Percentiles rank a stretch among this genome's conserved stretches.
These are phyloP conservation scores for Suillus spraguei DNA, from an alignment of 768 basidiomycete species.

Conservation along the genomic window DNA sequence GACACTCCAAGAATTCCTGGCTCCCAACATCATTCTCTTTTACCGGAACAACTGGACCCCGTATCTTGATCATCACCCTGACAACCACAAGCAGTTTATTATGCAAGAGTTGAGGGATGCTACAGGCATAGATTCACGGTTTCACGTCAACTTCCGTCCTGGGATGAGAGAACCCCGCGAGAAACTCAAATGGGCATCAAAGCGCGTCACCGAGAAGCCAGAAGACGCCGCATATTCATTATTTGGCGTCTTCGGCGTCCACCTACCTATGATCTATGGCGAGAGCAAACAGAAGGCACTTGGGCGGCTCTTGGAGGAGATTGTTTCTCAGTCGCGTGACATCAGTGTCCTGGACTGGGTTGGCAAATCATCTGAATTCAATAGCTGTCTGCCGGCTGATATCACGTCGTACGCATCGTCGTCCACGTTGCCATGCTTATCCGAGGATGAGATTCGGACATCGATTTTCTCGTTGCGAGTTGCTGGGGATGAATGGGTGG, in stretches of 20 bases:
- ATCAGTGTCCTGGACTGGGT: not conserved
- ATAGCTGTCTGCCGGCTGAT: not conserved
- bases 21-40: constrained; percentile 16
- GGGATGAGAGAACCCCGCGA: not conserved
- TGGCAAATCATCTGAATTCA: not conserved
- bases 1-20: constrained; percentile 5
- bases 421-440: not conserved
- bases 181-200: not conserved
- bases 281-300: not conserved
- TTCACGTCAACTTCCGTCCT: not conserved
- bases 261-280: not conserved
- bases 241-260: not conserved
- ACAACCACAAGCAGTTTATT: not conserved
- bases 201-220: not conserved
- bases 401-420: constrained; percentile 14
- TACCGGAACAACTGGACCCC: constrained; percentile 27
- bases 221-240: not conserved
- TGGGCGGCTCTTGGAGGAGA: not conserved
- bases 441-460: not conserved
- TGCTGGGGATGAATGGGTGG: not conserved
- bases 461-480: not conserved
- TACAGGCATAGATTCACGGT: not conserved
- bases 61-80: not conserved
- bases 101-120: not conserved
- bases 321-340: not conserved